Evolutionary conservation across 2,329 filamentous ascomycete genomes (phyloP).

Genomic region (Phialophora verrucosa): DNA sequence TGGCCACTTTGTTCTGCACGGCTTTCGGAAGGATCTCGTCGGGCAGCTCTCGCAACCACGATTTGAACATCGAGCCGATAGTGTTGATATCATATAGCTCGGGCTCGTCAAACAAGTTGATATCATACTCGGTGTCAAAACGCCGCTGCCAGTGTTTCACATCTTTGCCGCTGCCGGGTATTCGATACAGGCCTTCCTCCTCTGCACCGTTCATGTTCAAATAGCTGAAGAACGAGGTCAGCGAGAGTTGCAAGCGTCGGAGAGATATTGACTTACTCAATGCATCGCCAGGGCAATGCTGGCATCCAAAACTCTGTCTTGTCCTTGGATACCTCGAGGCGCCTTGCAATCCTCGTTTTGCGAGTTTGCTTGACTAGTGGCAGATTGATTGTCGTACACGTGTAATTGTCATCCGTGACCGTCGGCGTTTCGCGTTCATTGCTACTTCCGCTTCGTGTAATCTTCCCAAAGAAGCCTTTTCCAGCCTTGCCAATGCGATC

Average conservation of each 20-base stretch:
- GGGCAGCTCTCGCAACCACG: slow-evolving; percentile 92
- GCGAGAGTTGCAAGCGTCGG: slow-evolving; percentile 18
- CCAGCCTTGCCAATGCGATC: slow-evolving; percentile 73
- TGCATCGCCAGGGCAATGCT: slow-evolving; percentile 90
- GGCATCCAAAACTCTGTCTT: slow-evolving; percentile 99
- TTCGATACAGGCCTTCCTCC: slow-evolving; percentile 89
- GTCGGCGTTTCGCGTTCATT: slow-evolving; percentile 63
- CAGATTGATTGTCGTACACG: slow-evolving; percentile 81
- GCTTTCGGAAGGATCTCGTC: slow-evolving; percentile 90
- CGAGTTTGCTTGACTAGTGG: slow-evolving; percentile 88
- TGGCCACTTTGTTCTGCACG: slow-evolving; percentile 77
- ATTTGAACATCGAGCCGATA: slow-evolving; percentile 93
- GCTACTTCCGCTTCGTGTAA: slow-evolving; percentile 71
- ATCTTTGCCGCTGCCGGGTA: slow-evolving; percentile 86
- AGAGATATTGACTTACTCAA: slow-evolving; percentile 66
- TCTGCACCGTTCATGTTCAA: slow-evolving; percentile 93
- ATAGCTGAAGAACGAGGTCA: slow-evolving; percentile 60
- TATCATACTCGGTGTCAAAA: slow-evolving; percentile 85
- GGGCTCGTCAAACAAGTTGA: slow-evolving; percentile 84
- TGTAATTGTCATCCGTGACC: slow-evolving; percentile 81
- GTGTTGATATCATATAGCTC: slow-evolving; percentile 97
- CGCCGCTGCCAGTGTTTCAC: slow-evolving; percentile 92
- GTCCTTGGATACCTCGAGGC: slow-evolving; percentile 83
- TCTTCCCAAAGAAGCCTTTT: slow-evolving; percentile 82
- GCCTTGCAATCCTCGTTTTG: slow-evolving; percentile 88